These are phyloP conservation scores for Oidium heveae DNA, from an alignment of 2,329 filamentous ascomycete species.

Conservation along the genomic window DNA sequence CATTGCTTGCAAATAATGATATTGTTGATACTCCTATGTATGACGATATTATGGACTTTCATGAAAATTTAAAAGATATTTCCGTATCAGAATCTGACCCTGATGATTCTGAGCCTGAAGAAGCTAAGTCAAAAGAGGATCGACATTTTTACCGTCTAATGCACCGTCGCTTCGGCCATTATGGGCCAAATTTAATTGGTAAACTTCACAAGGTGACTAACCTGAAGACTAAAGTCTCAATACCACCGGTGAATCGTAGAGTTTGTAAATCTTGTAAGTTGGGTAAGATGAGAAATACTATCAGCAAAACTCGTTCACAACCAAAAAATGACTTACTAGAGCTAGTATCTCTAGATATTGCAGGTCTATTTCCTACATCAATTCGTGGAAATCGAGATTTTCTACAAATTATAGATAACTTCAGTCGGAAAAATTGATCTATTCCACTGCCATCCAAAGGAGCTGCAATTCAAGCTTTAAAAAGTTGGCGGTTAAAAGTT, in stretches of 20 bases:
- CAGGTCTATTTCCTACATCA: neutral
- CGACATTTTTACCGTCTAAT: neutral
- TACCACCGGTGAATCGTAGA: neutral
- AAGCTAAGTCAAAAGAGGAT: neutral
- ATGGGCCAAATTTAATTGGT: neutral
- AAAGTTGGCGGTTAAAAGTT: neutral
- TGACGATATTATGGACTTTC: neutral
- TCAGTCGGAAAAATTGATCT: neutral
- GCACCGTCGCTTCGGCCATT: neutral
- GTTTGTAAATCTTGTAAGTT: neutral
- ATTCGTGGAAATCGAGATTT: neutral
- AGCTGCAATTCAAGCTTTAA: neutral
- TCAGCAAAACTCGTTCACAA: neutral
- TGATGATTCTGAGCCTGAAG: neutral
- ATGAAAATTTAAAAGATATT: neutral
- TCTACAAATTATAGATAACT: neutral
- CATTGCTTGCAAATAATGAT: no score
- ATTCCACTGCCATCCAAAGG: neutral
- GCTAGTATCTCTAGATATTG: neutral
- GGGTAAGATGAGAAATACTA: neutral
- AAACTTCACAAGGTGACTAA: neutral
- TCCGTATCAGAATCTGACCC: neutral
- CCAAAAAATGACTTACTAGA: neutral
- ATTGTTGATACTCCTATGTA: no score
- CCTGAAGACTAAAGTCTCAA: neutral